A percentile compares a stretch with the other conserved stretches of the same genome.
phyloP scores from a whole-genome alignment of 1,284 basidiomycete species.

The Ustilago crameri region DNA sequence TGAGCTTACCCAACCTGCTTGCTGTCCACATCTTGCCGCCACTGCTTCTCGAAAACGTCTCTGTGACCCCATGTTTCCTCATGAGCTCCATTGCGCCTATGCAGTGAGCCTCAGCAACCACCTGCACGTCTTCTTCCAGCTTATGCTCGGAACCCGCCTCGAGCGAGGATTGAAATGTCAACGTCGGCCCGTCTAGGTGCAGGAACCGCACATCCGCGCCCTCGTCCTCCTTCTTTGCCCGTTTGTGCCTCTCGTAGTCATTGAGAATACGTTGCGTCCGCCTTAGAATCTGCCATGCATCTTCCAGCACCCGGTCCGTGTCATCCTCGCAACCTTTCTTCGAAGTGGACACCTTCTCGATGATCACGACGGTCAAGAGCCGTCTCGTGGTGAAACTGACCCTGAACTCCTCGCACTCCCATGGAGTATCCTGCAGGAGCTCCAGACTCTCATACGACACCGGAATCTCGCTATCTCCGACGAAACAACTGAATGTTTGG shows the following conservation, averaged over 20 bases:
- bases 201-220: conserved; percentile 20
- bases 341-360: conserved; percentile 13
- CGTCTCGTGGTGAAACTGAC: conserved; percentile 33
- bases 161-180: conserved; percentile 31
- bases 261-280: conserved; percentile 42
- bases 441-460: conserved; percentile 16
- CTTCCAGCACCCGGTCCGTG: conserved; percentile 9
- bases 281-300: conserved; percentile 39
- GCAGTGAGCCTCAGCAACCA: conserved; percentile 41
- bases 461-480: conserved; percentile 19
- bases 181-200: conserved; percentile 37
- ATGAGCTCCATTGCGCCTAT: conserved; percentile 35
- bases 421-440: conserved; percentile 14
- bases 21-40: conserved; percentile 50
- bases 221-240: conserved; percentile 2
- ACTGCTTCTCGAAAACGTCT: conserved; percentile 49
- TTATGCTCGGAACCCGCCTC: conserved; percentile 5
- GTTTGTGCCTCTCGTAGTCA: conserved; percentile 26
- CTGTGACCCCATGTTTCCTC: conserved; percentile 30
- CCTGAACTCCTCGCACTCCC: conserved; percentile 13
- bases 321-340: neutral
- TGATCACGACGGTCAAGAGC: conserved; percentile 34
- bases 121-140: conserved; percentile 30
- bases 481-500: conserved; percentile 31
- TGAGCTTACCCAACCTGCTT: conserved; percentile 6